phyloP scores from a whole-genome alignment of 768 basidiomycete species.

The Podaxis sp. region DNA sequence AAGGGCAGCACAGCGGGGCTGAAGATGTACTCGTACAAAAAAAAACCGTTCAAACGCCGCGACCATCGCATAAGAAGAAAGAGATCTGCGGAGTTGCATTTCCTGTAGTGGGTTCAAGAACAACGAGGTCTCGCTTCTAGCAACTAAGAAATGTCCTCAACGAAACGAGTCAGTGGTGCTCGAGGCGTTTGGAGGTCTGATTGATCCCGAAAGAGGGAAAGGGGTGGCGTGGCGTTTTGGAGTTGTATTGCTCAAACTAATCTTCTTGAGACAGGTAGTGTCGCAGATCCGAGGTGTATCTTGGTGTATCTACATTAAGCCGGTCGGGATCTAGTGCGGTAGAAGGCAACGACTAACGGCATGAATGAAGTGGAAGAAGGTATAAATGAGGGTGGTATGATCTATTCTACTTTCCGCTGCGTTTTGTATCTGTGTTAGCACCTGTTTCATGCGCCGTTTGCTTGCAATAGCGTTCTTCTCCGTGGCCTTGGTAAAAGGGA shows the following conservation, averaged over 20 bases:
- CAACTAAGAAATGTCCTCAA: not conserved
- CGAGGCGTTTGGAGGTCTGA: not conserved
- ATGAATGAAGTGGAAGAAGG: not conserved
- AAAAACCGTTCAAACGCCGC: constrained; percentile 3
- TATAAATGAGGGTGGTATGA: not conserved
- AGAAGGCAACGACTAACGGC: not conserved
- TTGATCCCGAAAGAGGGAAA: not conserved
- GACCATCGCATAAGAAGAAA: not conserved
- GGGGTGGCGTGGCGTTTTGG: not conserved
- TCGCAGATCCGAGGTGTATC: not conserved
- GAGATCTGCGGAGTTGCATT: not conserved
- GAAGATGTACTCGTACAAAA: too few relatives aligned
- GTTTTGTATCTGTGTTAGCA: not conserved
- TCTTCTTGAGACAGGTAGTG: not conserved
- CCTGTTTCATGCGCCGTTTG: not conserved
- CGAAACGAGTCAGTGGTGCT: not conserved
- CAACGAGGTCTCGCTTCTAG: not conserved
- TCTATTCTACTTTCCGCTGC: not conserved
- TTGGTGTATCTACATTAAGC: not conserved
- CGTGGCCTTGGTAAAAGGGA: not conserved
- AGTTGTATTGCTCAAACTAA: not conserved
- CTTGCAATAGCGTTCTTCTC: not conserved
- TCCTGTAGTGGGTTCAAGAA: not conserved
- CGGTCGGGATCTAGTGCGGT: not conserved
- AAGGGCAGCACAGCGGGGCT: not conserved